Conservation (phyloP, 192 early-diverging fungal species). For the Mycoemilia scoparia region DNA sequence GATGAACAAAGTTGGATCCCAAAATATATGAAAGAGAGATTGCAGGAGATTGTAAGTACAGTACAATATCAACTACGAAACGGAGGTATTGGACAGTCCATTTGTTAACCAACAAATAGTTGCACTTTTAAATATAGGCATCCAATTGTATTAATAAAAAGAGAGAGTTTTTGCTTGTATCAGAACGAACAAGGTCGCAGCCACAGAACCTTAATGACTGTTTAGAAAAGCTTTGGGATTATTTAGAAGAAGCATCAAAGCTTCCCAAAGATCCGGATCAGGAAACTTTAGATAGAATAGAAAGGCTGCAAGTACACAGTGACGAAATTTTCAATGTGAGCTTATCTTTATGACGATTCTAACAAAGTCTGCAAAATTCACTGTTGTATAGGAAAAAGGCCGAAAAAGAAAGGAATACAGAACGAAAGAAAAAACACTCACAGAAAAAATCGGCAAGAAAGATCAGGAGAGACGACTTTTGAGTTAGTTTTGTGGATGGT, state of each 20-base stretch:
- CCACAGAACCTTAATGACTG: conserved; percentile 64
- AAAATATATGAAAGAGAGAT: conserved; percentile 37
- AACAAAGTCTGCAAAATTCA: conserved; percentile 1
- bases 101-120: too few relatives aligned
- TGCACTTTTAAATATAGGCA: too few relatives aligned
- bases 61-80: not conserved
- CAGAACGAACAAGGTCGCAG: conserved; percentile 59
- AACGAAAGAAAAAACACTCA: conserved; percentile 42
- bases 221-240: conserved; percentile 44
- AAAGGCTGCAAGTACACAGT: conserved; percentile 25
- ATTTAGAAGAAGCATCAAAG: conserved; percentile 37
- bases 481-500: too few relatives aligned
- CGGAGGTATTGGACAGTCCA: not conserved
- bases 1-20: conserved; percentile 56
- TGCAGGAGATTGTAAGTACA: conserved; percentile 29
- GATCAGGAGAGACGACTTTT: too few relatives aligned
- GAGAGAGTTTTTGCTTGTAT: conserved; percentile 56
- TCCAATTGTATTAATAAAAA: conserved; percentile 40
- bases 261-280: conserved; percentile 47
- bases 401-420: conserved; percentile 37
- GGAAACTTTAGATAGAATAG: conserved; percentile 40
- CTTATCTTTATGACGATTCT: not conserved
- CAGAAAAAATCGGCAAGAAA: conserved; percentile 53
- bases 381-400: conserved; percentile 24
- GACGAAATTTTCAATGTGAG: not conserved